Base-by-base conservation (phyloP, 495 filamentous ascomycete species). In the Aspergillus egyptiacus region DNA sequence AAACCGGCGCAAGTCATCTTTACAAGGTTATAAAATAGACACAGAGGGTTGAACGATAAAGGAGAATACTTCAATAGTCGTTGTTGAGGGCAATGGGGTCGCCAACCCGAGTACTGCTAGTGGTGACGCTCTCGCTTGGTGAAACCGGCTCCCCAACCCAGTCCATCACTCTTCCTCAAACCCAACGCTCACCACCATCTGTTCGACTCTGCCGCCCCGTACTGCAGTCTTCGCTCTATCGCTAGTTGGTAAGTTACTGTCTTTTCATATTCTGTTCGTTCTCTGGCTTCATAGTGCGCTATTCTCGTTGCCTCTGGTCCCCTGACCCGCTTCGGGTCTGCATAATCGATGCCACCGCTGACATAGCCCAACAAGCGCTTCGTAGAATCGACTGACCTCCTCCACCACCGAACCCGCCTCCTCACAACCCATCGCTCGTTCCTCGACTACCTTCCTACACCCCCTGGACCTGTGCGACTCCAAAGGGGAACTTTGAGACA, bases 301-400 rank as follows among this genome's bases (percentile, higher is more conserved):
- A 44, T 19, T 55, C 42, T 49, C 22, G 19, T 48, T 40, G 25
- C 52, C 53, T 24, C 53, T 65, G 49, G 42, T 59, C 54, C 53
- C 57, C 53, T 57, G 57, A 50, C 50, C 54, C 53, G 50, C 54
- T 53, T 57, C 39, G 46, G 54, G 42, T 51, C 53, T 60, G 51
- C 43, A 51, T 51, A 50, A 39, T 53, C 54, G 63, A 61, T 64
- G 53, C 54, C 66, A 69, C 58, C 64, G 66, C 69, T 72, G 66
- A 70, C 69, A 63, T 66, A 60, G 62, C 62, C 62, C 48, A 51
- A 51, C 59, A 64, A 69, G 63, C 67, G 67, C 67, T 67, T 69
- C 58, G 61, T 66, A 66, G 63, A 66, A 53, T 41, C 57, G 45
- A 60, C 59, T 52, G 45, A 51, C 53, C 42, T 49, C 47, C 32